Conservation (phyloP, 2,329 filamentous ascomycete species). For the Epichloe uncinata region DNA sequence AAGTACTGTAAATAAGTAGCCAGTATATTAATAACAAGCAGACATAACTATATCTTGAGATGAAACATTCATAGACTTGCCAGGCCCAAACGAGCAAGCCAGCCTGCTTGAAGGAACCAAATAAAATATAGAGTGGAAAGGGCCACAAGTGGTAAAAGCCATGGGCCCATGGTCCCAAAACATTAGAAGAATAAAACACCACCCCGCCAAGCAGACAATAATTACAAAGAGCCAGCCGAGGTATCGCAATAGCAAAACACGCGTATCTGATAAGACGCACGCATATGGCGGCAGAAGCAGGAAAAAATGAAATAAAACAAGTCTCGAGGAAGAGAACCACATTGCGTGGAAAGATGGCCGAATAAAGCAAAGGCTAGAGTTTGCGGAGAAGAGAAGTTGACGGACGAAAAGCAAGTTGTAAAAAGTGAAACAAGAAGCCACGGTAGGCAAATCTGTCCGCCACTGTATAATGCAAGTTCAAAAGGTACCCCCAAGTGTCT, state of each 20-base stretch:
- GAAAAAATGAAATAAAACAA: background rate
- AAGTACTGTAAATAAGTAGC: background rate
- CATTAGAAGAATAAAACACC: background rate
- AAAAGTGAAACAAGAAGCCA: background rate
- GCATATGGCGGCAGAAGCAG: background rate
- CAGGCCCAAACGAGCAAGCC: background rate
- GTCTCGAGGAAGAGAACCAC: background rate
- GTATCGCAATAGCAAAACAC: slow-evolving; percentile 8
- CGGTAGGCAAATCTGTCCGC: slow-evolving; percentile 2
- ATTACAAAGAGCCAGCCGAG: slow-evolving; percentile 8
- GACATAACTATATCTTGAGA: background rate
- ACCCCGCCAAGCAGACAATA: background rate
- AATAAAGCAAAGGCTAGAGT: background rate
- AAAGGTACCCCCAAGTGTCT: slow-evolving; percentile 1
- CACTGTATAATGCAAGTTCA: slow-evolving; percentile 5
- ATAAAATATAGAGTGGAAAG: background rate
- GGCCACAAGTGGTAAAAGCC: background rate
- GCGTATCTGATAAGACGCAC: background rate
- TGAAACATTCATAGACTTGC: background rate
- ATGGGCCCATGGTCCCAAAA: background rate
- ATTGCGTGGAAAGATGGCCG: background rate
- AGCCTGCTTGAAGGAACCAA: background rate
- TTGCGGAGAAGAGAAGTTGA: background rate
- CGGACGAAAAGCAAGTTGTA: background rate
- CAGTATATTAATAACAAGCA: background rate